Evolutionary conservation across 1,284 basidiomycete genomes (phyloP).

Genomic region (Tetrapyrgos nigripes): DNA sequence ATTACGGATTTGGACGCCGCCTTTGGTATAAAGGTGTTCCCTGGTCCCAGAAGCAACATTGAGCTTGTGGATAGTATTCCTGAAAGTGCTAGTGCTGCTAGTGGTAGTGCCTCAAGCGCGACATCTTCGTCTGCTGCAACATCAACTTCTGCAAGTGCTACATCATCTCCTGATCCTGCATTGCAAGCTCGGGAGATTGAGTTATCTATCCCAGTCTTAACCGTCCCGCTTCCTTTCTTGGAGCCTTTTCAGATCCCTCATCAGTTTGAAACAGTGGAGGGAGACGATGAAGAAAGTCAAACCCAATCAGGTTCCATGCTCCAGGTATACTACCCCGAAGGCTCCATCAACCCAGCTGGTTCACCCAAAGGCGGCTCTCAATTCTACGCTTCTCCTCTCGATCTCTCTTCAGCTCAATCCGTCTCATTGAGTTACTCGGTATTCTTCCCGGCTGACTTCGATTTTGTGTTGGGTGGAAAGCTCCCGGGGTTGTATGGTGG

Average conservation of each 20-base stretch:
- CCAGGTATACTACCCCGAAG: conserved; percentile 66
- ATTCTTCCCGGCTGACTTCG: conserved; percentile 68
- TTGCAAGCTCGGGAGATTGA: too few relatives aligned
- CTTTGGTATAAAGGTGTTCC: conserved; percentile 66
- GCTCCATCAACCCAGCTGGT: conserved; percentile 67
- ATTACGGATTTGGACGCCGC: conserved; percentile 60
- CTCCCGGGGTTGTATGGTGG: conserved; percentile 78
- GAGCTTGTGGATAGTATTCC: conserved; percentile 59
- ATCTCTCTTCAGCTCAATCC: conserved; percentile 52
- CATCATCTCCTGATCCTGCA: too few relatives aligned
- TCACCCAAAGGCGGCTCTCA: conserved; percentile 69
- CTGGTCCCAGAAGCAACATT: conserved; percentile 63
- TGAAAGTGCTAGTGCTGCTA: conserved; percentile 33
- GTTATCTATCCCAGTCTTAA: conserved; percentile 22
- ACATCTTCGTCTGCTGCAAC: conserved; percentile 7
- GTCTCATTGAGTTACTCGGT: conserved; percentile 67
- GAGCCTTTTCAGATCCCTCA: not conserved
- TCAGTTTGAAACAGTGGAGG: not conserved
- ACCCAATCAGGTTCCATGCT: too few relatives aligned
- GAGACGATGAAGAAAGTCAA: not conserved
- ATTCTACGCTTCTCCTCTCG: conserved; percentile 70
- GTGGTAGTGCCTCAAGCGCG: conserved; percentile 12
- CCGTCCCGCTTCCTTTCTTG: conserved; percentile 18
- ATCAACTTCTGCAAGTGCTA: not conserved
- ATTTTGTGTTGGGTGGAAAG: conserved; percentile 76